A percentile compares a stretch with the other conserved stretches of the same genome.
These are phyloP conservation scores for Setaria italica DNA, from an alignment of 202 grass and related monocot species.

Conservation along the genomic window DNA sequence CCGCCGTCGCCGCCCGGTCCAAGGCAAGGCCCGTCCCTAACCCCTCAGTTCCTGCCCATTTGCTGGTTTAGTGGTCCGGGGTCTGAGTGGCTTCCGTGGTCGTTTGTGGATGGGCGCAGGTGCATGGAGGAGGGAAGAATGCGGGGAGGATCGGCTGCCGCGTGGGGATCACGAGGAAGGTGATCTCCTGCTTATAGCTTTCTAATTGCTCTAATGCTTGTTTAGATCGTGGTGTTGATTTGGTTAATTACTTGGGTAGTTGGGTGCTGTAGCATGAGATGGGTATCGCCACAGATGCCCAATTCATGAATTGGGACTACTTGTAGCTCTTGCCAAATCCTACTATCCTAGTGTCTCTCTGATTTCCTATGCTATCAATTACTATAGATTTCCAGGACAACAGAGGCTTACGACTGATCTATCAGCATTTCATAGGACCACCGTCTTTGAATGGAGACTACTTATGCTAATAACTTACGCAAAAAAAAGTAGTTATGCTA, in stretches of 20 bases:
- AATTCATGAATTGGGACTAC: conserved; percentile 8
- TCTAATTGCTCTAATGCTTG: not conserved
- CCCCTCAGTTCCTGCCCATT: not conserved
- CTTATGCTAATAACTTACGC: not conserved
- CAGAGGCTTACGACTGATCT: not conserved
- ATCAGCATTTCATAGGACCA: not conserved
- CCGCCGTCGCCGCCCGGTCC: conserved; percentile 37
- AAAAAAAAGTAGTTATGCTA: not conserved
- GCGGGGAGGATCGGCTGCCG: conserved; percentile 32
- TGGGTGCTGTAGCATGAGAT: not conserved
- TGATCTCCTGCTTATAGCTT: not conserved
- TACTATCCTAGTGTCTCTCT: not conserved
- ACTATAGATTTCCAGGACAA: not conserved
- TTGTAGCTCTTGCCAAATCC: not conserved
- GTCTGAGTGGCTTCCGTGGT: not conserved
- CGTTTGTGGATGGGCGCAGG: conserved; percentile 21
- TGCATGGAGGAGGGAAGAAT: conserved; percentile 25
- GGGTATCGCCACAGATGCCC: not conserved
- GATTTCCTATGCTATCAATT: not conserved
- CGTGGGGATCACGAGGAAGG: conserved; percentile 57
- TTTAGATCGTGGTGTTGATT: not conserved
- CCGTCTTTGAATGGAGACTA: not conserved
- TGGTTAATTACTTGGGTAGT: not conserved
- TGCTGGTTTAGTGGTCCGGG: not conserved
- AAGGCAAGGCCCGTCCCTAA: conserved; percentile 29